These are phyloP conservation scores for Erysimum cheiri DNA, from an alignment of 441 rosid genomes.

Conservation along the genomic window DNA sequence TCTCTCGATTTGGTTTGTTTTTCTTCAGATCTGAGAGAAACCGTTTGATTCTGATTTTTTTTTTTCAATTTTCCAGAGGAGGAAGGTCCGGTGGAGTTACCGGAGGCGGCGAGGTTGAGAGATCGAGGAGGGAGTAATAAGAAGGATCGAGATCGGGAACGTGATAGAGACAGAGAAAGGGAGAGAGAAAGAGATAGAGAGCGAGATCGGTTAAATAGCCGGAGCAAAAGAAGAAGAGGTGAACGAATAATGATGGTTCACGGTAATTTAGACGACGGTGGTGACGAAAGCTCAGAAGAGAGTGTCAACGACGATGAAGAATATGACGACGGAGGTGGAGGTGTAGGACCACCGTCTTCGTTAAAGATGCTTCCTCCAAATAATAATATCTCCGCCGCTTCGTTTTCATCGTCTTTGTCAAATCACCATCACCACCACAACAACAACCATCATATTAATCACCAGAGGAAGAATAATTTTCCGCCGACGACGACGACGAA, in stretches of 20 bases:
- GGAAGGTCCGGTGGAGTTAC: slow-evolving; percentile 72
- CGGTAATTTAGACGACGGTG: slow-evolving; percentile 73
- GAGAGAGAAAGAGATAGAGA: slow-evolving; percentile 66
- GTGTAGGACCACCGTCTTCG: slow-evolving; percentile 52
- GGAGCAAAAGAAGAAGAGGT: slow-evolving; percentile 80
- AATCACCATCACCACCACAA: slow-evolving; percentile 45
- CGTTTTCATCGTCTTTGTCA: slow-evolving; percentile 63
- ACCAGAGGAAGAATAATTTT: slow-evolving; percentile 67
- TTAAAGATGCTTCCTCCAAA: slow-evolving; percentile 78
- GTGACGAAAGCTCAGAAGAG: slow-evolving; percentile 78
- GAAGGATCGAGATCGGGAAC: slow-evolving; percentile 77
- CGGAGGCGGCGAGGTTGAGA: slow-evolving; percentile 76
- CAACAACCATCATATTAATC: slow-evolving; percentile 28
- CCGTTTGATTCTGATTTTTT: slow-evolving; percentile 22
- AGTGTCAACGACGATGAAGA: slow-evolving; percentile 92
- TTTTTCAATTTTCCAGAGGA: slow-evolving; percentile 55
- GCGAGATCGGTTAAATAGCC: slow-evolving; percentile 68
- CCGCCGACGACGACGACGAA: slow-evolving; percentile 62
- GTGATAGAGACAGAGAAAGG: slow-evolving; percentile 66
- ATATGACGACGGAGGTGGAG: slow-evolving; percentile 72
- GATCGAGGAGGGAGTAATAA: slow-evolving; percentile 75
- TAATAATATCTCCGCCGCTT: slow-evolving; percentile 55
- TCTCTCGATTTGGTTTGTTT: slow-evolving; percentile 35
- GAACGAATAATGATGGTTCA: slow-evolving; percentile 74
- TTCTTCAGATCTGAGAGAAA: slow-evolving; percentile 30